Conservation (phyloP, 306 rosid genomes). For the Styphnolobium japonicum region DNA sequence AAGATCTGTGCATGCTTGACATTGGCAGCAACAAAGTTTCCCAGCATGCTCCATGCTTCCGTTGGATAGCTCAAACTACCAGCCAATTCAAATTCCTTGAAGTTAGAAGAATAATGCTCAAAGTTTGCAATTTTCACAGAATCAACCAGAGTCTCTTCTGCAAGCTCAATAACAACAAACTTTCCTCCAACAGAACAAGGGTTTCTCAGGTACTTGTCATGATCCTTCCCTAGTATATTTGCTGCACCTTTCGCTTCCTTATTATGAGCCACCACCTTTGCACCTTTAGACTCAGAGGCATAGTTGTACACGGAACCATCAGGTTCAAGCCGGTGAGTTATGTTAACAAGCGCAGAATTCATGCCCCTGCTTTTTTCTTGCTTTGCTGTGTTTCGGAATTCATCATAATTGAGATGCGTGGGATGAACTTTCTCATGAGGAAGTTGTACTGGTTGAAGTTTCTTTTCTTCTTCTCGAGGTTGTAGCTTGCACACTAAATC, state of each 20-base stretch:
- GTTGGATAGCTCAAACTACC: constrained; percentile 78
- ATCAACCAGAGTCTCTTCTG: constrained; percentile 80
- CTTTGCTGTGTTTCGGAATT: constrained; percentile 40
- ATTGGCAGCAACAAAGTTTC: constrained; percentile 67
- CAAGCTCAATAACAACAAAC: constrained; percentile 82
- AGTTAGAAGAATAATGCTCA: constrained; percentile 89
- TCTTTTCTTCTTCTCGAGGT: constrained; percentile 32
- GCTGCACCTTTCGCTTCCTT: constrained; percentile 88
- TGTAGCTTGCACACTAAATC: constrained; percentile 54
- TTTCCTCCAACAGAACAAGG: constrained; percentile 80
- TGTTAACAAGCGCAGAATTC: constrained; percentile 41
- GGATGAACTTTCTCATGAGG: constrained; percentile 34
- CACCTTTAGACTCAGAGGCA: constrained; percentile 90
- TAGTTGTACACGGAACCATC: constrained; percentile 79
- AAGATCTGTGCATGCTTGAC: constrained; percentile 79
- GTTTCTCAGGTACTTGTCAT: constrained; percentile 83
- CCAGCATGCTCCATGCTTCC: constrained; percentile 60
- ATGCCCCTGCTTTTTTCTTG: constrained; percentile 37
- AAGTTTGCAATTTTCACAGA: constrained; percentile 80
- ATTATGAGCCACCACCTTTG: constrained; percentile 83
- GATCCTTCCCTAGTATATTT: constrained; percentile 71
- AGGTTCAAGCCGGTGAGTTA: constrained; percentile 68
- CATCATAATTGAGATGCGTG: constrained; percentile 49
- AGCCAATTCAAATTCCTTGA: constrained; percentile 67
- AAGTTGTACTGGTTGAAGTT: constrained; percentile 21